These are phyloP conservation scores for Dissoconium aciculare DNA, from an alignment of 2,329 filamentous ascomycete genomes.

Conservation along the genomic window DNA sequence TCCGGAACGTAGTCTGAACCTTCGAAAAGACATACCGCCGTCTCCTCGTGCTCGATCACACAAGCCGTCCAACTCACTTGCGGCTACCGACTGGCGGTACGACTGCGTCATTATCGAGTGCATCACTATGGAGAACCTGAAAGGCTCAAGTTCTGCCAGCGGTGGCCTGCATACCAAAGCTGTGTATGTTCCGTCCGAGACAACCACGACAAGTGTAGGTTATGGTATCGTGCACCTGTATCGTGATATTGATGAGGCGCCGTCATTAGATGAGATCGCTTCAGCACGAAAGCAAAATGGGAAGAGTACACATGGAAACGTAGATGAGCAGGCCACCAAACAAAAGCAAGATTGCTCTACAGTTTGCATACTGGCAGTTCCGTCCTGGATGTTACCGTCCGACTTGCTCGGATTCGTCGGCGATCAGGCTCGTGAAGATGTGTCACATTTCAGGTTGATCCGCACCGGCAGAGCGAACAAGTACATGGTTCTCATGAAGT, in stretches of 20 bases:
- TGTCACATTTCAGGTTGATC: slow-evolving; percentile 90
- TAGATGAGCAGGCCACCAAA: slow-evolving; percentile 18
- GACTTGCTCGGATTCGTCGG: slow-evolving; percentile 88
- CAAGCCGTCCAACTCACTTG: slow-evolving; percentile 33
- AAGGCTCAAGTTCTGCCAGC: slow-evolving; percentile 26
- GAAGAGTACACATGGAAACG: slow-evolving; percentile 4
- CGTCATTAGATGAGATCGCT: slow-evolving; percentile 41
- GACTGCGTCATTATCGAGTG: slow-evolving; percentile 64
- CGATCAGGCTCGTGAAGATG: slow-evolving; percentile 67
- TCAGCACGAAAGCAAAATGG: slow-evolving; percentile 24
- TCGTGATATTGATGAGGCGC: slow-evolving; percentile 63
- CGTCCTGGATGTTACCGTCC: slow-evolving; percentile 79
- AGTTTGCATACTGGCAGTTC: slow-evolving; percentile 84
- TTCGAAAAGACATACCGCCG: slow-evolving; percentile 22
- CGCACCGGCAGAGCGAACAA: slow-evolving; percentile 77
- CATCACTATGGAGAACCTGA: slow-evolving; percentile 50
- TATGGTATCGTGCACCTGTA: slow-evolving; percentile 95
- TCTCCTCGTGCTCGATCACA: slow-evolving; percentile 6
- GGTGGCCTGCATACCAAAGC: slow-evolving; percentile 63
- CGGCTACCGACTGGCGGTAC: slow-evolving; percentile 62
- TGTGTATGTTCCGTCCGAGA: slow-evolving; percentile 55
- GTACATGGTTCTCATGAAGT: slow-evolving; percentile 94
- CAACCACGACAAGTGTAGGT: slow-evolving; percentile 59
- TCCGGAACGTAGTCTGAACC: slow-evolving; percentile 22
- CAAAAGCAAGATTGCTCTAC: slow-evolving; percentile 61